phyloP scores from a whole-genome alignment of 176 grass and related monocot genomes.

The Carex pumila region DNA sequence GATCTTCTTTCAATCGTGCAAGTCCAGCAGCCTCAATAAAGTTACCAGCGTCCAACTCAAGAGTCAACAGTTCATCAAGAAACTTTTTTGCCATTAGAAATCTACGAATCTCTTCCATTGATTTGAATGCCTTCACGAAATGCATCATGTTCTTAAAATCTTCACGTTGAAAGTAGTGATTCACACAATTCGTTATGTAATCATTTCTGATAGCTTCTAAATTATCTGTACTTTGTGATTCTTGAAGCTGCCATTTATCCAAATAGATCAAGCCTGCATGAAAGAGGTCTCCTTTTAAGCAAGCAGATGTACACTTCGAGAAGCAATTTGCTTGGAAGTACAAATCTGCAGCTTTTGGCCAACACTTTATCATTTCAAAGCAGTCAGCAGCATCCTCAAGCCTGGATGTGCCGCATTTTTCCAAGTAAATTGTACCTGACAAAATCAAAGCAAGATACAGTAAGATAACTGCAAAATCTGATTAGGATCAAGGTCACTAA shows the following conservation, averaged over 20 bases:
- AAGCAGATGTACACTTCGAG: constrained; percentile 43
- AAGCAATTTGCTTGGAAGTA: constrained; percentile 70
- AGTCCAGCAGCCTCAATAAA: constrained; percentile 55
- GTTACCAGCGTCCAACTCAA: constrained; percentile 68
- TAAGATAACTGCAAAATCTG: not conserved
- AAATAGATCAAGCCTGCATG: constrained; percentile 35
- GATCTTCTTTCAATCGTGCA: constrained; percentile 43
- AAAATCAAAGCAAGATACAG: not conserved
- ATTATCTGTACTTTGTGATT: constrained; percentile 22
- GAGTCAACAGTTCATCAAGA: constrained; percentile 49
- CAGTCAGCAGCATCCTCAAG: constrained; percentile 68
- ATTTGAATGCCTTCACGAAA: constrained; percentile 52
- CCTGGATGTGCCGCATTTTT: constrained; percentile 57
- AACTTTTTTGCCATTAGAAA: constrained; percentile 40
- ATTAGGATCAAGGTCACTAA: not conserved
- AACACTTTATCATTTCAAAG: constrained; percentile 36
- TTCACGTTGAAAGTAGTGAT: constrained; percentile 20
- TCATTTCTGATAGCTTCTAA: constrained; percentile 22
- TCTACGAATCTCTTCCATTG: constrained; percentile 38
- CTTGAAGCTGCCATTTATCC: constrained; percentile 28
- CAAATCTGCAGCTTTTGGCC: constrained; percentile 44
- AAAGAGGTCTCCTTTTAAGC: constrained; percentile 52
- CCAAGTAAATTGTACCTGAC: constrained; percentile 58
- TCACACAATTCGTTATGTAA: constrained; percentile 49
- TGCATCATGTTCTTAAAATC: constrained; percentile 56